Percentiles rank a stretch among this genome's conserved stretches.
These are phyloP conservation scores for Colletotrichum falcatum DNA, from an alignment of 2,329 filamentous ascomycete species.

Conservation along the genomic window DNA sequence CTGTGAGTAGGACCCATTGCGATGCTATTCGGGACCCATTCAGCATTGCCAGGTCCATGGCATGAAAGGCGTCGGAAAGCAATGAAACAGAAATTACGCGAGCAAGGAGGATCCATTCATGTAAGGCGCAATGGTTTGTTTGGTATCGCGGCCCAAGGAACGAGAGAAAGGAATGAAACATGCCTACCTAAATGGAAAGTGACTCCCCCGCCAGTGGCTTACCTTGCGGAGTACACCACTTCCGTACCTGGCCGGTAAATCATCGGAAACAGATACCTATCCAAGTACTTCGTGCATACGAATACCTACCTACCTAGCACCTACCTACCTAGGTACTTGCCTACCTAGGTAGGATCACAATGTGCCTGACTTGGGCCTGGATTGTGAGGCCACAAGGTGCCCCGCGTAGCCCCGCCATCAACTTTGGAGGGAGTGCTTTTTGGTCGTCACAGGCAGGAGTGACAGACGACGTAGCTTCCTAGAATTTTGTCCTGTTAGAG, in stretches of 20 bases:
- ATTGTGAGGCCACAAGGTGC: conserved; percentile 29
- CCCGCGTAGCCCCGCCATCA: conserved; percentile 41
- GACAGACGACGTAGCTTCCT: conserved; percentile 35
- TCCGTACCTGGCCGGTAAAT: conserved; percentile 16
- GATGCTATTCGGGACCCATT: conserved; percentile 3
- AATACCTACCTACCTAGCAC: not conserved
- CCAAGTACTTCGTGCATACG: no score
- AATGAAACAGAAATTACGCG: conserved; percentile 17
- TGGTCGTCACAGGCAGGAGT: conserved; percentile 32
- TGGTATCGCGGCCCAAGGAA: not conserved
- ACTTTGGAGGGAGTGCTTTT: conserved; percentile 10
- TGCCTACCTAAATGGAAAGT: conserved; percentile 10
- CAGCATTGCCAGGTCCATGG: not conserved
- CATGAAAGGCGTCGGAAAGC: conserved; percentile 22
- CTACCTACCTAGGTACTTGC: no score
- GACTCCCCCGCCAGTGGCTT: not conserved
- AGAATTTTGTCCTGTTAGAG: conserved; percentile 25
- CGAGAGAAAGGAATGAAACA: not conserved
- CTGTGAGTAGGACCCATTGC: conserved; percentile 15
- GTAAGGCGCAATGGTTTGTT: conserved; percentile 4
- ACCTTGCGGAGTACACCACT: no score
- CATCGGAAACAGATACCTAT: not conserved
- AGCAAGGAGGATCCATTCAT: conserved; percentile 18
- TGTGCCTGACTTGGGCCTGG: conserved; percentile 11
- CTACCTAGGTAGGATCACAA: no score